Evolutionary conservation across 148 eudicot species (phyloP), one percentile per base, ranked within the genome.

Genomic region (Persicaria maculosa): DNA sequence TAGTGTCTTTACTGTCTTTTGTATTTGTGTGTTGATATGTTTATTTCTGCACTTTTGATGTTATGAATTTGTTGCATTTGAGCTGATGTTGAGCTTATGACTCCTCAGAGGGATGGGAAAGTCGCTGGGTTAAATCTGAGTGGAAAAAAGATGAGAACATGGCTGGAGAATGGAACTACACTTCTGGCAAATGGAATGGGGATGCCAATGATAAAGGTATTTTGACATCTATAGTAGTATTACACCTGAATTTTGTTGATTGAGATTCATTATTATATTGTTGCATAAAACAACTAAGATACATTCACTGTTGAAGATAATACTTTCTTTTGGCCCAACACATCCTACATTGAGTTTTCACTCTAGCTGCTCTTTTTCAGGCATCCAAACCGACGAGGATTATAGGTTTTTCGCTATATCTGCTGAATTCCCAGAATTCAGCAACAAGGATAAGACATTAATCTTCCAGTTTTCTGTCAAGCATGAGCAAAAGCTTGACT

Each of bases 91-190:
- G 16, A 12, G 40, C 17, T 22, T 71, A 47, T 22, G 15, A 20
- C 74, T 48, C 5, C 4, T 47, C 55, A 93, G 98, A 87, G 86
- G 97, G 93, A 74, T 95, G 98, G 98, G 97, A 92, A 77, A 83
- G 77, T 22, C 85, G 90, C 44, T 95, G 98, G 98, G 97, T 95
- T 72, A 88, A 86, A 87, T 95, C 96, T 46, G 97, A 95, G 57
- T 95, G 98, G 97, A 95, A 95, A 86, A 88, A 84, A 80, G 98
- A 92, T 61, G 97, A 92, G 54, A 92, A 84, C 74, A 80, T 83
- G 88, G 97, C 97, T 74, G 98, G 98, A 75, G 98, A 95, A 80
- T 92, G 98, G 98, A 95, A 95, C 80, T 87, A 87, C 81, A 95
- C 98, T 3, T 86, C 97, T 55, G 98, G 98, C 58, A 89, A 95